A percentile compares a stretch with the other conserved stretches of the same genome.
Conservation (phyloP, 83 land plant genomes). For the Picea abies region DNA sequence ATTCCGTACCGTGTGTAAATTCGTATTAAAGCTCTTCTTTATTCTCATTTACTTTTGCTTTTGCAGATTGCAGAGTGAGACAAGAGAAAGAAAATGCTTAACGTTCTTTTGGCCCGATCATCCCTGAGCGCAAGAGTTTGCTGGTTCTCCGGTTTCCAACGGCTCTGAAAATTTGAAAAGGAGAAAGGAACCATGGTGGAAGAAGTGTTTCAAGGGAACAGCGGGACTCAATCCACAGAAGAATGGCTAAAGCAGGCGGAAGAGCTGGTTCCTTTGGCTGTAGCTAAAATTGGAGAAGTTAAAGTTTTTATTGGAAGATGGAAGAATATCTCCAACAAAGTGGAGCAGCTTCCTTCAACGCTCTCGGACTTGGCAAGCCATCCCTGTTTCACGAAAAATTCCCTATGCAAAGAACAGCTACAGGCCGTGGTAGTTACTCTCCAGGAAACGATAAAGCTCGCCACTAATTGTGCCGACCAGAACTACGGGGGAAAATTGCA, state of each 20-base stretch:
- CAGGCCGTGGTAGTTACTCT: conserved; percentile 56
- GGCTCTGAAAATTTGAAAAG: no score
- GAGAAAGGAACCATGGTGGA: background rate
- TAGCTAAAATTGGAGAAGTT: conserved; percentile 41
- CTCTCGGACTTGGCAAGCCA: conserved; percentile 67
- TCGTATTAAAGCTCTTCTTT: no score
- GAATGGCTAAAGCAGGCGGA: conserved; percentile 57
- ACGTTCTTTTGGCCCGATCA: no score
- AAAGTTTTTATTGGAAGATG: conserved; percentile 70
- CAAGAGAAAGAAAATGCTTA: no score
- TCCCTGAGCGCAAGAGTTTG: no score
- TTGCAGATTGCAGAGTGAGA: no score
- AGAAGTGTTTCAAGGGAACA: background rate
- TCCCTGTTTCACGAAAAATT: conserved; percentile 67
- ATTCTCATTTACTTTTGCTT: no score
- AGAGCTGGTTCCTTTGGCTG: conserved; percentile 44
- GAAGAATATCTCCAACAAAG: conserved; percentile 64
- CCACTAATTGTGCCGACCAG: conserved; percentile 42
- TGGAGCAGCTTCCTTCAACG: conserved; percentile 58
- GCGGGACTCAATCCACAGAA: conserved; percentile 27
- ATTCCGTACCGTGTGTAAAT: no score
- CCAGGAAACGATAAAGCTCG: conserved; percentile 56
- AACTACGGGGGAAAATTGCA: conserved; percentile 71
- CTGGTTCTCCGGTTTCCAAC: no score
- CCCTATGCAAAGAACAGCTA: conserved; percentile 68